Evolutionary conservation across 108 stramenopile genomes (phyloP).

Genomic region (Conticribra weissflogii): DNA sequence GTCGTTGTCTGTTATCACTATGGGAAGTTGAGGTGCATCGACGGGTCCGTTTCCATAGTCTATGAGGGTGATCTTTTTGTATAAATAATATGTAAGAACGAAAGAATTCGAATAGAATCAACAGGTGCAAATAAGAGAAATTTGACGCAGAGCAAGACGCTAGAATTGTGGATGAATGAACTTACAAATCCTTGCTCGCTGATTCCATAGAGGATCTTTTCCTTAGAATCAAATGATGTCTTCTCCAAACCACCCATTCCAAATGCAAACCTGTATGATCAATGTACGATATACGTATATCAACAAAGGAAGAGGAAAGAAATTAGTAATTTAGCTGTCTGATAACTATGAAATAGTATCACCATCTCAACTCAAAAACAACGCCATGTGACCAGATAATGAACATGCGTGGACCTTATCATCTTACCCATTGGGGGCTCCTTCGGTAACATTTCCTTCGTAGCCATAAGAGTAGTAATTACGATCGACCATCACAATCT

Average conservation of each 20-base stretch:
- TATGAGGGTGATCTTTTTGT: slow-evolving; percentile 40
- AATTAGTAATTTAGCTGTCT: too few relatives aligned
- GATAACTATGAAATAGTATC: too few relatives aligned
- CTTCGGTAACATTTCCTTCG: slow-evolving; percentile 16
- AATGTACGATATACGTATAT: background rate
- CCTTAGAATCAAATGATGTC: slow-evolving; percentile 40
- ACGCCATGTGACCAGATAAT: background rate
- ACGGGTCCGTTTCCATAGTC: slow-evolving; percentile 38
- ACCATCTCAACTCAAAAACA: too few relatives aligned
- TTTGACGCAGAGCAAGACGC: too few relatives aligned
- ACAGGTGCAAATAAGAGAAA: too few relatives aligned
- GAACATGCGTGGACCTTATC: background rate
- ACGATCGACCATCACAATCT: slow-evolving; percentile 23
- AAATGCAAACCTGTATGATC: slow-evolving; percentile 38
- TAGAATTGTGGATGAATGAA: background rate
- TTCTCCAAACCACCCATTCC: slow-evolving; percentile 55
- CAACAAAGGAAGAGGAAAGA: background rate
- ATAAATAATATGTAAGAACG: background rate
- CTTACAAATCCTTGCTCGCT: slow-evolving; percentile 42
- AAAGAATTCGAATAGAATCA: too few relatives aligned
- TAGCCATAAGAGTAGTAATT: slow-evolving; percentile 37
- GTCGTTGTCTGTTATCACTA: slow-evolving; percentile 9
- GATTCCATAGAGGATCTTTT: slow-evolving; percentile 52
- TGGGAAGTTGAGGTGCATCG: slow-evolving; percentile 29
- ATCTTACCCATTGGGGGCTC: slow-evolving; percentile 29